Conservation (phyloP, 495 filamentous ascomycete genomes). For the Halenospora varia region DNA sequence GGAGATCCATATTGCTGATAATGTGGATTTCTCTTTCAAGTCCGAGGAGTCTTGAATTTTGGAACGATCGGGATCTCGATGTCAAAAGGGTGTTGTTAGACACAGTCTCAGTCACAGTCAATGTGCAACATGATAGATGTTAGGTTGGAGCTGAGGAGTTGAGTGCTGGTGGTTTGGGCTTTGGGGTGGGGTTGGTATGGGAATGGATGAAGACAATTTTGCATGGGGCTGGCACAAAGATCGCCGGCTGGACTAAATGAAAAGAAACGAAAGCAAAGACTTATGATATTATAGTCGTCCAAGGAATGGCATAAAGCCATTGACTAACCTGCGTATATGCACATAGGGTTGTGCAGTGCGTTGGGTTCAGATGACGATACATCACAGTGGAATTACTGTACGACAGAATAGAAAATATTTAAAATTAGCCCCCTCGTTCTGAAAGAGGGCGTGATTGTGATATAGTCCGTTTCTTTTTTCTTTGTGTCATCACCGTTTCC, state of each 20-base stretch:
- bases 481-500: not conserved
- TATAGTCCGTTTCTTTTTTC: no score
- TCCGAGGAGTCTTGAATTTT: no score
- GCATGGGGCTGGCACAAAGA: not conserved
- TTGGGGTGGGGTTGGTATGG: not conserved
- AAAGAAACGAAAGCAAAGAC: not conserved
- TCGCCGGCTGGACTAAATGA: not conserved
- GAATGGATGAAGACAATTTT: no score
- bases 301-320: not conserved
- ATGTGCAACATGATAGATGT: not conserved
- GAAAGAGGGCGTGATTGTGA: no score
- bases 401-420: not conserved
- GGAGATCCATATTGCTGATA: slow-evolving; percentile 20
- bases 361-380: not conserved
- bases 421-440: not conserved
- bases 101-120: no score
- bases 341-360: no score
- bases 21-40: not conserved
- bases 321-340: no score
- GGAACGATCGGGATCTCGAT: no score
- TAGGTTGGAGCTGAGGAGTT: not conserved
- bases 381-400: not conserved
- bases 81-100: slow-evolving; percentile 14
- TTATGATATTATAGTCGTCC: not conserved
- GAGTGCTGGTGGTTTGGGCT: not conserved